Percentiles rank a stretch among this genome's conserved stretches.
These are phyloP conservation scores for Aspergillus leporis DNA, from an alignment of 495 filamentous ascomycete species.

Conservation along the genomic window DNA sequence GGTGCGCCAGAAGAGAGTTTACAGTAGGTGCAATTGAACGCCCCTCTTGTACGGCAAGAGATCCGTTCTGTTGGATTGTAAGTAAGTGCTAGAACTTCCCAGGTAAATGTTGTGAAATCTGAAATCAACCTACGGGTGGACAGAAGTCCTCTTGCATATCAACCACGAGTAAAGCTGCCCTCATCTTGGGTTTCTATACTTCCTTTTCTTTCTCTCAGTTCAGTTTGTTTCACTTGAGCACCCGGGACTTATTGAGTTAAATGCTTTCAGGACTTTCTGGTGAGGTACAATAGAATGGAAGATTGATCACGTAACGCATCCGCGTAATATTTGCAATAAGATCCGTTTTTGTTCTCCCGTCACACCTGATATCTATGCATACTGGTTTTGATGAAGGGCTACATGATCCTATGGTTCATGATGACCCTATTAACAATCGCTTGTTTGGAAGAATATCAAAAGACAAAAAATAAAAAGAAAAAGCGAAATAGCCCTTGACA, in stretches of 20 bases:
- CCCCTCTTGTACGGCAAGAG: slow-evolving; percentile 74
- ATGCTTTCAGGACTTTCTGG: not conserved
- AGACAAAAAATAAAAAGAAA: not conserved
- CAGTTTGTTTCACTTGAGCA: not conserved
- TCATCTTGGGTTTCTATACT: slow-evolving; percentile 18
- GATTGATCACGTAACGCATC: too few species aligned
- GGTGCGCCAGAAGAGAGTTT: slow-evolving; percentile 72
- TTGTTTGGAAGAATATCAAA: too few species aligned
- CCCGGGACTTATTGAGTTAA: not conserved
- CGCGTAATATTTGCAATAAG: too few species aligned
- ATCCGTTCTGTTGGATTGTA: slow-evolving; percentile 62
- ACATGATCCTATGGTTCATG: too few species aligned
- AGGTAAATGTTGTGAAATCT: not conserved
- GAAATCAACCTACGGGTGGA: slow-evolving; percentile 61
- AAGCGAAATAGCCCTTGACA: not conserved
- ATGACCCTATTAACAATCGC: too few species aligned
- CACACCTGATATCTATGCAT: not conserved
- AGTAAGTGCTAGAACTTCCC: not conserved
- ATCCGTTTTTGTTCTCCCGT: not conserved
- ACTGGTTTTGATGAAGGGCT: not conserved
- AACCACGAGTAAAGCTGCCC: slow-evolving; percentile 71
- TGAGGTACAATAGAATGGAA: not conserved
- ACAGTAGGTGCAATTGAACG: slow-evolving; percentile 67
- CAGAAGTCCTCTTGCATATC: slow-evolving; percentile 98
- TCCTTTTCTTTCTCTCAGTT: not conserved